phyloP scores from a whole-genome alignment of 1,284 basidiomycete genomes.

The Somion occarium region DNA sequence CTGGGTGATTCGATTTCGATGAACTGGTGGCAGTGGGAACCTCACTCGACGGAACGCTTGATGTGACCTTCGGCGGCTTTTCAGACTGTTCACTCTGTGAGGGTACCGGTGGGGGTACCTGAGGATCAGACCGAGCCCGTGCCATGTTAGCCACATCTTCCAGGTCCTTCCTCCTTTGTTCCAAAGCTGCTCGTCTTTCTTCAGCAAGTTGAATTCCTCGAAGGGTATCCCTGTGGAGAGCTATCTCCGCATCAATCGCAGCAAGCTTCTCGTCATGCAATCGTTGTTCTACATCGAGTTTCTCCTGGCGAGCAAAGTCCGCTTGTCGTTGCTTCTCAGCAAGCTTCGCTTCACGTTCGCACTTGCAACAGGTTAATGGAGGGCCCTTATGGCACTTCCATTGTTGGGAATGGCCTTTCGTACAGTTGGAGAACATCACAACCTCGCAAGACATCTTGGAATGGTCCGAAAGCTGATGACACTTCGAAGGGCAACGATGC shows the following conservation, averaged over 20 bases:
- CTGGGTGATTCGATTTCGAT: too few relatives aligned
- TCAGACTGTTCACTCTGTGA: too few relatives aligned
- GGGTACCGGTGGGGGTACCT: too few relatives aligned
- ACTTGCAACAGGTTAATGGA: constrained; percentile 28
- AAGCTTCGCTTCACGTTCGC: constrained; percentile 26
- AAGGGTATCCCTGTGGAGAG: constrained; percentile 15
- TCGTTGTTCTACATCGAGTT: constrained; percentile 28
- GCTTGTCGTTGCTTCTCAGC: constrained; percentile 27
- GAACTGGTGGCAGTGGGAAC: too few relatives aligned
- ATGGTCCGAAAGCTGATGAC: constrained; percentile 49
- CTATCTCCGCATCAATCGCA: constrained; percentile 29
- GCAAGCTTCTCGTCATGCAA: constrained; percentile 29
- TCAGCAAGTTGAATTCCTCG: constrained; percentile 27
- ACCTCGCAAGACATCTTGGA: constrained; percentile 38
- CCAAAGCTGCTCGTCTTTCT: constrained; percentile 24
- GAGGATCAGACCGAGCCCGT: too few relatives aligned
- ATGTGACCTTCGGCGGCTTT: too few relatives aligned
- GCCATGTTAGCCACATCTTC: constrained; percentile 18
- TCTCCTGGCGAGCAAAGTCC: constrained; percentile 29
- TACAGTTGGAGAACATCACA: constrained; percentile 29
- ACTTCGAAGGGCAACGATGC: constrained; percentile 50
- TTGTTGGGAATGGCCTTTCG: constrained; percentile 28
- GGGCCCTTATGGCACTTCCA: constrained; percentile 32
- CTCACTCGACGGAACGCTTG: too few relatives aligned
- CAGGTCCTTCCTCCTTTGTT: constrained; percentile 31